Evolutionary conservation across 192 early-diverging fungal species (phyloP), one percentile per base, ranked within the genome.

Genomic region (Coemansia sp.): DNA sequence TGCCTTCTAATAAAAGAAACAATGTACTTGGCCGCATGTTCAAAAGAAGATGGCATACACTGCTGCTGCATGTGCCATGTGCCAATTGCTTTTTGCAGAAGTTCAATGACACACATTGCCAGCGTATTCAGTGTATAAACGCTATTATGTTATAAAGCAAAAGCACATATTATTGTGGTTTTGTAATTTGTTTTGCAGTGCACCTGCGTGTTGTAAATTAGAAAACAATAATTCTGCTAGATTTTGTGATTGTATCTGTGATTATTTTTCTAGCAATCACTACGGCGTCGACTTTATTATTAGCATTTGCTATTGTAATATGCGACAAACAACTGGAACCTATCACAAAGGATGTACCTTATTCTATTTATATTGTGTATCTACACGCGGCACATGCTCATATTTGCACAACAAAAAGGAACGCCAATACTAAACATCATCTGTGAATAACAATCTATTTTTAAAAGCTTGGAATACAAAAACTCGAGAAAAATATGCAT

Each of bases 361-460:
- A 62, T 53, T 63, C 61, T 64, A 64, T 64, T 64, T 64, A 56
- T 64, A 56, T 5, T 5, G n/a, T 7, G 15, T 5, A 36, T n/a
- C 15, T 48, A 17, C 47, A 48, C 47, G 47, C 47, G 47, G 8
- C 47, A 8, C 18, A 20, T 18, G 47, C 47, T 18, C 15, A 2
- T 17, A 48, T 48, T 20, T 48, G 47, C 17, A 20, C 47, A 48
- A 48, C n/a, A 46, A 34, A 34, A 44, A 12, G 14, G 5, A 48
- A 18, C 47, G 5, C 47, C 17, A 18, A 18, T 48, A 48, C 21
- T 48, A 48, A 48, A 18, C 12, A 21, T 18, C 47, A 48, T 21
- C 47, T 20, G 47, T n/a, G 47, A 48, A 48, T 20, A 48, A 20
- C 47, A 20, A 8, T 48, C 47, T 48, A 48, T 48, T 48, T 48